Percentiles rank a stretch among this genome's conserved stretches.
These are phyloP conservation scores for Epichloe gansuensis DNA, from an alignment of 2,329 filamentous ascomycete genomes.

Conservation along the genomic window DNA sequence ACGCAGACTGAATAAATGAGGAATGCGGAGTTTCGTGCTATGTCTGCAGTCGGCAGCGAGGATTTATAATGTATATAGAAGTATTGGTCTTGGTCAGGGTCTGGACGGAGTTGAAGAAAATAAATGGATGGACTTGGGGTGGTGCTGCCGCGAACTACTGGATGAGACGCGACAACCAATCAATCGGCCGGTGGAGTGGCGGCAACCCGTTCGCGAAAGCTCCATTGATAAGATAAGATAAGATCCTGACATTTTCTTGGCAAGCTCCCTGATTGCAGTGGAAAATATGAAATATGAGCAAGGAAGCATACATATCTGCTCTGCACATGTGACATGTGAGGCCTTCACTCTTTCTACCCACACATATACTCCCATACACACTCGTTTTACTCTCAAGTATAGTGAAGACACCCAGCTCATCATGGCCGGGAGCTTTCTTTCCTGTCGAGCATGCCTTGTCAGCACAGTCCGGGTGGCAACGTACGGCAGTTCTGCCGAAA, in stretches of 20 bases:
- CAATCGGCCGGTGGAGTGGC: not conserved
- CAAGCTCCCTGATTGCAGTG: no score
- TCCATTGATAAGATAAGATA: conserved; percentile 20
- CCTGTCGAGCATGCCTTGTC: conserved; percentile 16
- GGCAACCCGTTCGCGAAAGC: conserved; percentile 38
- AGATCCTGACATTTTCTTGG: no score
- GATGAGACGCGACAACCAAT: conserved; percentile 4
- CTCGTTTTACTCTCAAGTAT: no score
- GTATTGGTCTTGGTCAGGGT: not conserved
- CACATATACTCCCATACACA: no score
- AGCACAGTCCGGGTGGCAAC: conserved; percentile 13
- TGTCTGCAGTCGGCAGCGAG: not conserved
- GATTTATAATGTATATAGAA: not conserved
- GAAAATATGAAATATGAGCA: not conserved
- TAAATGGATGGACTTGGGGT: not conserved
- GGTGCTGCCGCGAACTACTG: no score
- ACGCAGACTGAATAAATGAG: not conserved
- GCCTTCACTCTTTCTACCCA: not conserved
- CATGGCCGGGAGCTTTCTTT: conserved; percentile 18
- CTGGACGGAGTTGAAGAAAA: not conserved
- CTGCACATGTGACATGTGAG: not conserved
- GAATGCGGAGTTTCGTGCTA: not conserved
- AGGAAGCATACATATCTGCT: not conserved
- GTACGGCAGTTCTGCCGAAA: not conserved
- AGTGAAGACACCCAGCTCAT: not conserved